phyloP scores from a whole-genome alignment of 2,329 filamentous ascomycete species.

The Aureobasidium lini region DNA sequence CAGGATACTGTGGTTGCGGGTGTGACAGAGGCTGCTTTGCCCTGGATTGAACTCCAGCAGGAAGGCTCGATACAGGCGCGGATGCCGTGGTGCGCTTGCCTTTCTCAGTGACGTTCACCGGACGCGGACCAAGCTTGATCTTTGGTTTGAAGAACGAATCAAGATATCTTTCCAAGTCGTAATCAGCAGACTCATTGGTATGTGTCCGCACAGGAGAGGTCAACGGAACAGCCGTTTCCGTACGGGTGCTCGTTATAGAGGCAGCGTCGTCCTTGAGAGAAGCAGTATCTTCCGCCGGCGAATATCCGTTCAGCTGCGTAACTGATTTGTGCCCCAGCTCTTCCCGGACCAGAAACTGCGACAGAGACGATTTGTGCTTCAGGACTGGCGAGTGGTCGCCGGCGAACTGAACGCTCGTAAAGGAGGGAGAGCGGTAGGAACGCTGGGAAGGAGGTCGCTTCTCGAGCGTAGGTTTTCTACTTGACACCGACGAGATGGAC shows the following conservation, averaged over 20 bases:
- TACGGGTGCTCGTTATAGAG: not conserved
- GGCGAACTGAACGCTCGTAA: not conserved
- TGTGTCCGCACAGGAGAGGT: not conserved
- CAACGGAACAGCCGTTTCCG: not conserved
- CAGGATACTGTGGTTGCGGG: not conserved
- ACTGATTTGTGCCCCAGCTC: constrained; percentile 22
- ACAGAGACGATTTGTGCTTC: constrained; percentile 24
- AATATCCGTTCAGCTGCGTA: constrained; percentile 19
- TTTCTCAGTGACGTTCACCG: constrained; percentile 57
- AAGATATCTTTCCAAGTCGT: constrained; percentile 40
- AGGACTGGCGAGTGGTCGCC: constrained; percentile 1
- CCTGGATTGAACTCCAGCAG: constrained; percentile 61
- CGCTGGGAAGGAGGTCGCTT: constrained; percentile 3
- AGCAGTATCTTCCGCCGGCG: constrained; percentile 14
- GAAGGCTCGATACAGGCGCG: constrained; percentile 65
- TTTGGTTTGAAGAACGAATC: constrained; percentile 55
- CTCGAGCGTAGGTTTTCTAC: not conserved
- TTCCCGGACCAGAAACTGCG: constrained; percentile 24
- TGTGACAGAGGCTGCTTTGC: not conserved
- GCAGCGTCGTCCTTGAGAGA: constrained; percentile 17
- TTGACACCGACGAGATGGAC: not conserved
- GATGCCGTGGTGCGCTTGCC: constrained; percentile 38
- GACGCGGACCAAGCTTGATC: constrained; percentile 81
- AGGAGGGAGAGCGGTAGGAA: constrained; percentile 2
- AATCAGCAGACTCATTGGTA: constrained; percentile 18